Base-by-base conservation (phyloP, 129 eudicot species). In the Flaveria sonorensis region DNA sequence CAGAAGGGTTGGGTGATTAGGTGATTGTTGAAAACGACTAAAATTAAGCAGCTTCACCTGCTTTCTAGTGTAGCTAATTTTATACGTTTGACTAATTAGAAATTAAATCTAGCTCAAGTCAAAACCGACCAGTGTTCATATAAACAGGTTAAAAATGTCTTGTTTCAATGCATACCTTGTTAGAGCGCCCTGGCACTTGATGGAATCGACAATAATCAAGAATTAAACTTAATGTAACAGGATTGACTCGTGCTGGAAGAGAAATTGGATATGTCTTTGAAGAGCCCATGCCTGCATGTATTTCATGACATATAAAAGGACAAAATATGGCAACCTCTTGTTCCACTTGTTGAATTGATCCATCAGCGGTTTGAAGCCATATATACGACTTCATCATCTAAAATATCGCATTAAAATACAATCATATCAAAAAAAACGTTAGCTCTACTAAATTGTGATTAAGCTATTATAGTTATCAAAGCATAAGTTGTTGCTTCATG, bases 201-300 rank as follows among this genome's bases (percentile, higher is more conserved):
- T 93, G 98, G 71, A 90, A 93, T 48, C 89, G 91, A 81, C 97
- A 93, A 70, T 93, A 93, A 77, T 93, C 98, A 72, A 93, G 85
- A 40, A 93, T 89, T 75, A 91, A 62, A 75, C 96, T 83, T 72
- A 93, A 77, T 62, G 85, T 87, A 26, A 87, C 83, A 18, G 97
- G 88, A 81, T 79, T 89, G 56, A 93, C 98, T 74, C 93, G 83
- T 59, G 89, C 80, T 53, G 98, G 98, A 77, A 93, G 97, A 62
- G 89, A 84, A 68, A 93, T 89, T 57, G 98, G 90, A 66, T 89
- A 72, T 24, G 83, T 84, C 66, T 87, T 91, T 60, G 98, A 91
- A 78, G 93, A 82, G 59, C 98, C 98, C 83, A 84, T 78, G 73
- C 93, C 96, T 60, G 86, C 78, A 40, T 84, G 97, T 77, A 90